Evolutionary conservation across 441 rosid species (phyloP), one percentile per base, ranked within the genome.

Genomic region (Rhodomyrtus psidioides): DNA sequence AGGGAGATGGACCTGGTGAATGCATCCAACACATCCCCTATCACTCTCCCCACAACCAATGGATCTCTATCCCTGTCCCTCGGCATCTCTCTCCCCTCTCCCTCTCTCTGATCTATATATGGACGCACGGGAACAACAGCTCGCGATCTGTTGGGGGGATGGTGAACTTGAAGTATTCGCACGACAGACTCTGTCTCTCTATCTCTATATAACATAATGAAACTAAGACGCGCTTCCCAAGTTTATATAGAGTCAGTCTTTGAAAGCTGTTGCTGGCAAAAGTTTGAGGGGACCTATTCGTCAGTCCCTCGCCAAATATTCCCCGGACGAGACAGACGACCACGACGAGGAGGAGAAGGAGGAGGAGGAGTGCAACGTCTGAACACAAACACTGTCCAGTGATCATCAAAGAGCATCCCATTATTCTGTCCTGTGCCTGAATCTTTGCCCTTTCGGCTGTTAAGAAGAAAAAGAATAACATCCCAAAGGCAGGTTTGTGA

Each of bases 11-110:
- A 91, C 88, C 89, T 89, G 9, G 90, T 91, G 86, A 95, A 96
- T 12, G 91, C 91, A 23, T 95, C 98, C 88, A 96, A 81, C 82
- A 96, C 95, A 79, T 96, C 99, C 42, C 96, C 95, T 26, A 96
- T 89, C 16, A 96, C 98, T 51, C 99, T 85, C 56, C 98, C 96
- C 49, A 96, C 94, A 21, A 89, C 91, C n/a, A 96, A 93, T 46
- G 98, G 96, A 39, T 95, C 98, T n/a, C 88, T 55, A 14, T 86
- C 88, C 89, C 95, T 91, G 2, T 86, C 88, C 87, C 92, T 93
- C 19, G 91, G 84, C 94, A 91, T 93, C 30, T 57, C 74, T 15
- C 84, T 49, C 16, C 3, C 3, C 83, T 79, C 44, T 27, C 84
- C 26, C 62, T 93, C 21, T 55, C 55, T 27, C 74, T n/a, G 6